These are phyloP conservation scores for Solanum gandarillasii DNA, from an alignment of 257 asterid genomes.

Conservation along the genomic window DNA sequence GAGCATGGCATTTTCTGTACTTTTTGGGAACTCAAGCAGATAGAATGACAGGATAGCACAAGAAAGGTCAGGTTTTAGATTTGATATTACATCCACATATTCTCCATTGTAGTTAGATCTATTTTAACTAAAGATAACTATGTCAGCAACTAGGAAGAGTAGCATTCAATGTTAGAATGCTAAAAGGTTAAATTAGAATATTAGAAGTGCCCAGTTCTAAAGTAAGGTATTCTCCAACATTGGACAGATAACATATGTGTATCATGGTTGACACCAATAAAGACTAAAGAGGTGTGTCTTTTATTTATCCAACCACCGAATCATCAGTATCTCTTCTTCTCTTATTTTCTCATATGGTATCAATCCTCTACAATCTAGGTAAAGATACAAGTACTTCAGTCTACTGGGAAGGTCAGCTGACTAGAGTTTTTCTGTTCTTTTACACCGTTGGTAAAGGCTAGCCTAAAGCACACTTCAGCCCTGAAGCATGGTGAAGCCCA, in stretches of 20 bases:
- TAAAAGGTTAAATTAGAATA: neutral
- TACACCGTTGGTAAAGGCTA: neutral
- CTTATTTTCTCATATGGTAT: neutral
- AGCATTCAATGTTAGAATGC: neutral
- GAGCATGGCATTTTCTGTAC: neutral
- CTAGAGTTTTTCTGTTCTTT: neutral
- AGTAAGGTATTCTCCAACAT: neutral
- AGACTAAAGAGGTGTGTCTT: neutral
- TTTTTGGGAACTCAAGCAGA: neutral
- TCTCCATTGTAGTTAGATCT: neutral
- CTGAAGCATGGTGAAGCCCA: neutral
- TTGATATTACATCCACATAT: neutral
- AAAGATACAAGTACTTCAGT: neutral
- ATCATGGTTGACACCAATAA: neutral
- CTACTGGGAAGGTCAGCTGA: neutral
- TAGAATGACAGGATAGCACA: neutral
- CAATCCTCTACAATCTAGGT: neutral
- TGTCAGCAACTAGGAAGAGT: neutral
- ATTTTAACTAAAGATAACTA: neutral
- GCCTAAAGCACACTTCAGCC: neutral
- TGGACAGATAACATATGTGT: neutral
- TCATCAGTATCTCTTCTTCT: neutral
- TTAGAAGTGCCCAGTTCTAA: neutral
- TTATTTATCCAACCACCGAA: neutral
- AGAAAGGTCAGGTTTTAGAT: neutral